Base-by-base conservation (phyloP, 371 early-diverging fungal genomes). In the Umbelopsis sp. region DNA sequence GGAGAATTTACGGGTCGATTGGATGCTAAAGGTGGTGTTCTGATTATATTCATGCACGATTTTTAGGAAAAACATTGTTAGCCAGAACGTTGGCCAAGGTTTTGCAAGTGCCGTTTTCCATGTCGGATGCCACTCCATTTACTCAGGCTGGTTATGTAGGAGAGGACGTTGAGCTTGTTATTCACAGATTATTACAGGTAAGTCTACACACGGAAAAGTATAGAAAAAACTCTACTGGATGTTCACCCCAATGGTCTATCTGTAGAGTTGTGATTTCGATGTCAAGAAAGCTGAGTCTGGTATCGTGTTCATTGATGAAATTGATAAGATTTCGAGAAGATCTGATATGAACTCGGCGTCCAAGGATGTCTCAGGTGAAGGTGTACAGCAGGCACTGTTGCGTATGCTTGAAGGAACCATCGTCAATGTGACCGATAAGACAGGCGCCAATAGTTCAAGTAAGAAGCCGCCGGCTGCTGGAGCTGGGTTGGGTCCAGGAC, bases 121-220 rank as follows among this genome's bases (percentile, higher is more conserved):
- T 94, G 83, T 92, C 92, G n/a, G 97, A 96, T 74, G 97, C 97
- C 4, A 96, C 96, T 1, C 91, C 95, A 11, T 90, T 96, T 69
- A 96, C 97, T 10, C 95, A 95, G 68, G 93, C 96, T 9, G 97
- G 97, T 6, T 96, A 96, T 75, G 96, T 96, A 18, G 97, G 97
- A 44, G 97, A 96, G 68, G 97, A 96, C 78, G 96, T 96, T 18
- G 97, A 96, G 72, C 74, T 88, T 16, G 93, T 94, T 22, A 93
- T 96, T 57, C 91, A 92, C 68, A 82, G 96, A 37, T 75, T 96
- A 29, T 76, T 96, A 44, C 94, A 96, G 79, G 90, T 86, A 18
- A 74, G 29, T 29, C 22, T 11, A 11, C 67, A 12, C 5, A 38
- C 1, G 57, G 29, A 16, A 32, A 45, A 6, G 29, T 3, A 35